phyloP scores from a whole-genome alignment of 2,329 filamentous ascomycete genomes.

The Penicillium thymicola region DNA sequence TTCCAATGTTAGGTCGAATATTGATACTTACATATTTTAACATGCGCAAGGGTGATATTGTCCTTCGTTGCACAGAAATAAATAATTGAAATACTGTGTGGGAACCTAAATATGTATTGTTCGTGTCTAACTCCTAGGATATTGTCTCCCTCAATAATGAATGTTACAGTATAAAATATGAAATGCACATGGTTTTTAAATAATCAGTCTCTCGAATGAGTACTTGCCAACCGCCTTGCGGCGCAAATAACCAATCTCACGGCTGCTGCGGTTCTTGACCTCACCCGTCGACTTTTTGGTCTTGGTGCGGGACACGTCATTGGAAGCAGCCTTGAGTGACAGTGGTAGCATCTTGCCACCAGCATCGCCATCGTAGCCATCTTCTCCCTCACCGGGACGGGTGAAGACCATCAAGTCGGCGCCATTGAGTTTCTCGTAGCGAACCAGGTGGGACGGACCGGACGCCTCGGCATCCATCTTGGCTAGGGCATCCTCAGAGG shows the following conservation, averaged over 20 bases:
- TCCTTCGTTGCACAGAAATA: not conserved
- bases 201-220: slow-evolving; percentile 71
- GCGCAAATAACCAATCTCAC: slow-evolving; percentile 74
- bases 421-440: slow-evolving; percentile 39
- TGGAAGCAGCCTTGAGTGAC: slow-evolving; percentile 61
- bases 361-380: slow-evolving; percentile 31
- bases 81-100: not conserved
- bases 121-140: slow-evolving; percentile 19
- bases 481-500: slow-evolving; percentile 7
- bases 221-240: slow-evolving; percentile 79
- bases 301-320: slow-evolving; percentile 45
- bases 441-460: slow-evolving; percentile 26
- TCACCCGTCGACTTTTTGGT: slow-evolving; percentile 65
- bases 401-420: slow-evolving; percentile 37
- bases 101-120: slow-evolving; percentile 6
- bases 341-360: slow-evolving; percentile 61
- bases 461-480: slow-evolving; percentile 11
- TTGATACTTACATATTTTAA: not conserved
- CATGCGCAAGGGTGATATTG: not conserved
- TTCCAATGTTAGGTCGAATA: not conserved
- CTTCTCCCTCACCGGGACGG: slow-evolving; percentile 26
- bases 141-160: slow-evolving; percentile 15
- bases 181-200: slow-evolving; percentile 47
- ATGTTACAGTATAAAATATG: slow-evolving; percentile 22
- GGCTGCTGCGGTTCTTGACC: slow-evolving; percentile 62